Base-by-base conservation (phyloP, 1,284 basidiomycete genomes). In the Wallemia ichthyophaga region DNA sequence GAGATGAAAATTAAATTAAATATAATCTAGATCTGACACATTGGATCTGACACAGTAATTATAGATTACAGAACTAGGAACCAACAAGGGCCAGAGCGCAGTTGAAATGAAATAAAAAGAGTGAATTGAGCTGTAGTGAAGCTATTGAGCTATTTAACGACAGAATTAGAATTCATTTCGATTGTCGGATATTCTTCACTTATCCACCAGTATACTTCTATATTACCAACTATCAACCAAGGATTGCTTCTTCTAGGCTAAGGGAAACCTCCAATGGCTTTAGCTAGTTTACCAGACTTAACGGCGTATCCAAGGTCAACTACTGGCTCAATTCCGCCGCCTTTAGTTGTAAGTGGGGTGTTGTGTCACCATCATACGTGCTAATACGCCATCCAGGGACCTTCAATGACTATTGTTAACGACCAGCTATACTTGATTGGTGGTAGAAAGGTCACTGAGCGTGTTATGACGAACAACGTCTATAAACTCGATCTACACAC, bases 371-470 rank as follows among this genome's bases (percentile, higher is more conserved):
- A 7, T 17, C n/a, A 48, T 21, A 15, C 9, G n/a, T 59, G 25
- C 59, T 60, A 9, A 25, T n/a, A 28, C 37, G 59, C 37, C 56
- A 53, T 59, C 13, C 65, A 84, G 81, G 83, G 83, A 61, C 81
- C 83, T 54, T 85, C 84, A 2, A 84, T 83, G 26, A 87, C 85
- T 27, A 81, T 86, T 60, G 76, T 86, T 33, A 83, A 81, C 57
- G 80, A 80, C 58, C 82, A 81, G 69, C 78, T 87, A 75, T 88
- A 84, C 69, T 76, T 88, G 58, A 88, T 87, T 78, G 88, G 88
- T 54, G 88, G 88, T 26, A 77, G 88, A 58, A 73, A 87, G 58
- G 86, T 91, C 60, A 77, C 83, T 2, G 83, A 84, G 62, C 80
- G 86, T 27, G 77, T 81, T 62, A 85, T 92, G 80, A 81, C 87